phyloP scores from a whole-genome alignment of 2,329 filamentous ascomycete species.

The Rachicladosporium sp. region DNA sequence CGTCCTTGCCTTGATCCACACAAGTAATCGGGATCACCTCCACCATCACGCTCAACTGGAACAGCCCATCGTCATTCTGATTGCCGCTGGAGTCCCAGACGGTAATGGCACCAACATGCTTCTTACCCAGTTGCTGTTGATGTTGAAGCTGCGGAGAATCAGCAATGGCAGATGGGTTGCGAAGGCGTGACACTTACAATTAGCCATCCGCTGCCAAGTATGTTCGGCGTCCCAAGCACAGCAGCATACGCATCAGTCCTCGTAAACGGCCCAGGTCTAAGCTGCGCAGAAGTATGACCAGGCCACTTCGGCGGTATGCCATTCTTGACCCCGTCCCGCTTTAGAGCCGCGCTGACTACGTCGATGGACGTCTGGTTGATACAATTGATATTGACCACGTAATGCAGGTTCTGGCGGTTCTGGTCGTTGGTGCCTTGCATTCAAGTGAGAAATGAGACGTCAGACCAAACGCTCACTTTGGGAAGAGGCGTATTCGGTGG shows the following conservation, averaged over 20 bases:
- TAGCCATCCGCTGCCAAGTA: neutral
- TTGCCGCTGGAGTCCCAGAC: constrained; percentile 1
- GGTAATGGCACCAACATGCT: neutral
- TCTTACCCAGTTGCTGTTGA: neutral
- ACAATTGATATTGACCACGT: constrained; percentile 5
- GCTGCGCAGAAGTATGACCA: constrained; percentile 4
- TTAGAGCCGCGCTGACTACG: constrained; percentile 7
- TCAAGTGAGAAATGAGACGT: constrained; percentile 9
- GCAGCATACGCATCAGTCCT: neutral
- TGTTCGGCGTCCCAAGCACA: constrained; percentile 2
- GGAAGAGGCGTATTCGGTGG: constrained; percentile 1
- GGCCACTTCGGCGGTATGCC: constrained; percentile 7
- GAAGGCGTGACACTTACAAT: neutral
- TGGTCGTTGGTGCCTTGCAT: constrained; percentile 1
- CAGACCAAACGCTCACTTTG: constrained; percentile 5
- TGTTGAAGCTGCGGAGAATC: neutral
- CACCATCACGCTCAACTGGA: neutral
- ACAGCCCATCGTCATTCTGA: neutral
- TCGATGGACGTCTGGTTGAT: constrained; percentile 7
- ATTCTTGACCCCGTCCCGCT: constrained; percentile 3
- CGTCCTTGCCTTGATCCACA: too few species aligned
- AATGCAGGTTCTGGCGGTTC: constrained; percentile 2
- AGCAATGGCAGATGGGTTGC: too few species aligned
- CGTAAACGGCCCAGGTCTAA: neutral
- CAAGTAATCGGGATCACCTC: too few species aligned